Evolutionary conservation across 495 filamentous ascomycete species (phyloP), one percentile per base, ranked within the genome.

Genomic region (Aspergillus panamensis): DNA sequence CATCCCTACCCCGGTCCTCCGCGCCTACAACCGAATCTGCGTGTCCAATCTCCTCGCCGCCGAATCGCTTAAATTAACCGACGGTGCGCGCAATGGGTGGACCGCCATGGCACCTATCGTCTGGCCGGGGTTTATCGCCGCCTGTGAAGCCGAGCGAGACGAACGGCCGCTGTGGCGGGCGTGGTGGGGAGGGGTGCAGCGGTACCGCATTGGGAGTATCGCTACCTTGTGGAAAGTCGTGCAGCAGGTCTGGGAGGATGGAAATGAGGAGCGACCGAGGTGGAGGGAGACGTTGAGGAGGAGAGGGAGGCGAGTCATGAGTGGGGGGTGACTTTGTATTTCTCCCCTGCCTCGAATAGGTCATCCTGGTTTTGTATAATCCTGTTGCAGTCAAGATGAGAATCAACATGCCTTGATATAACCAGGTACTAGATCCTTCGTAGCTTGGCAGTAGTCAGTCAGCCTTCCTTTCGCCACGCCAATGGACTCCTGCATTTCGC

Each of bases 91-190:
- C 9, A 50, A 14, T 13, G 20, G 45, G 0, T 57, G 54, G 54
- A 50, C 20, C 10, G 44, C 44, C 12, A 57, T 57, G 54, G 54
- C 54, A 10, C 54, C 54, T 0, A 57, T 57, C 19, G 54, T 50
- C 4, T 57, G 54, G 54, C 54, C 54, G 0, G 54, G 54, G 9
- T 57, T 57, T 8, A 57, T 57, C n/a, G 54, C 54, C 0, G 44
- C 44, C 1, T 57, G 54, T 17, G 54, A 57, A 30, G 54, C 54
- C 14, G 45, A 57, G 8, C 31, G 7, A 12, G 44, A 57, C 17
- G 45, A 57, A 39, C 29, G 54, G 16, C 44, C 44, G 5, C 20
- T 50, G 13, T 57, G 54, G 54, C 29, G 45, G 12, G 14, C 44
- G 0, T 57, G 54, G 54, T 57, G 54, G 54, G 21, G 35, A 1